Percentiles rank a stretch among this genome's conserved stretches.
These are phyloP conservation scores for Chrysanthemum lavandulifolium DNA, from an alignment of 129 eudicot genomes.

Conservation along the genomic window DNA sequence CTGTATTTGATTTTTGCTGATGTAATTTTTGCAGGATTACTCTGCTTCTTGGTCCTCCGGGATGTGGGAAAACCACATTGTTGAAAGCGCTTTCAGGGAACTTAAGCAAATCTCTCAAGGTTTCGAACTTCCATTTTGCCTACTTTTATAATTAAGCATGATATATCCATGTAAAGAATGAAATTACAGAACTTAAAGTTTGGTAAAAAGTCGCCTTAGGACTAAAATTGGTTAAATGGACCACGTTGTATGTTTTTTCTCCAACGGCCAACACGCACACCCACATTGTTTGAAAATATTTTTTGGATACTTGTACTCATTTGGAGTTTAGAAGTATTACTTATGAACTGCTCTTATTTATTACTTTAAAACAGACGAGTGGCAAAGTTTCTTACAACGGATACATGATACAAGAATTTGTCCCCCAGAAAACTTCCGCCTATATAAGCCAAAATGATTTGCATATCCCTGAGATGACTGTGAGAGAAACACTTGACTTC, in stretches of 20 bases:
- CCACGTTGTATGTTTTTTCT: no score
- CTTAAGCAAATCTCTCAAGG: slow-evolving; percentile 64
- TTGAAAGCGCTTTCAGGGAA: slow-evolving; percentile 82
- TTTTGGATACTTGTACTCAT: no score
- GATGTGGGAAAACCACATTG: slow-evolving; percentile 80
- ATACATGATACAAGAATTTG: slow-evolving; percentile 42
- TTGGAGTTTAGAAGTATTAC: no score
- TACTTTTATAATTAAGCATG: slow-evolving; percentile 12
- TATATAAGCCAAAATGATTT: slow-evolving; percentile 49
- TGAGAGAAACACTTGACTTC: slow-evolving; percentile 55
- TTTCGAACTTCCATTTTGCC: slow-evolving; percentile 11
- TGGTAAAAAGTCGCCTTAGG: no score
- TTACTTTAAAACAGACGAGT: slow-evolving; percentile 26
- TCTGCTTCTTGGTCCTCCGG: slow-evolving; percentile 90
- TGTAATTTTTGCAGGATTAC: slow-evolving; percentile 63
- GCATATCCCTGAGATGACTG: slow-evolving; percentile 53
- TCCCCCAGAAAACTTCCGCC: slow-evolving; percentile 50
- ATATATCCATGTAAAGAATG: slow-evolving; percentile 2
- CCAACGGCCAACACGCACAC: no score
- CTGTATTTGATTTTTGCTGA: not conserved
- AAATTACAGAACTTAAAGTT: no score
- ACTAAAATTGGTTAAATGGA: no score
- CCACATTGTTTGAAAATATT: no score
- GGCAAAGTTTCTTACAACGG: slow-evolving; percentile 55
- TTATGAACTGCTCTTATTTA: not conserved